Conservation (phyloP, 225 moss, liverwort and hornwort species). For the Neckera pumila region DNA sequence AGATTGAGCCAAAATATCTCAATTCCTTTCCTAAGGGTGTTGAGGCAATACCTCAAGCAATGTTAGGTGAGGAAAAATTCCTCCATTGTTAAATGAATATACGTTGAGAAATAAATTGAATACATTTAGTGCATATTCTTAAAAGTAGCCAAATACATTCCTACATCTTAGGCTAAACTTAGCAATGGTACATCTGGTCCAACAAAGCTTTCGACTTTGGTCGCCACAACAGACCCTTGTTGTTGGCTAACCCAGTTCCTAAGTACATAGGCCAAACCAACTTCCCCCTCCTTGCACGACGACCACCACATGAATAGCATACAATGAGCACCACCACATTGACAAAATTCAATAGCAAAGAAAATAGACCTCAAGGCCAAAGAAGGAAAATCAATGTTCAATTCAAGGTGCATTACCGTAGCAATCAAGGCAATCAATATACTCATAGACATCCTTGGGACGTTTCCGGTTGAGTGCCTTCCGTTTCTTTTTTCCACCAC, state of each 20-base stretch:
- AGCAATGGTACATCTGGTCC: slow-evolving; percentile 80
- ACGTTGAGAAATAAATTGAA: no score
- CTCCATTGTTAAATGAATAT: no score
- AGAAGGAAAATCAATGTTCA: neutral
- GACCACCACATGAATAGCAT: neutral
- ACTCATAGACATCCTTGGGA: slow-evolving; percentile 85
- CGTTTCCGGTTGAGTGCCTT: slow-evolving; percentile 78
- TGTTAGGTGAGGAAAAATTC: no score
- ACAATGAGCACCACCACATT: neutral
- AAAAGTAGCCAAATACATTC: neutral
- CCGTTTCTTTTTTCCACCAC: slow-evolving; percentile 79
- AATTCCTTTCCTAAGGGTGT: no score
- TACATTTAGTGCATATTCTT: no score
- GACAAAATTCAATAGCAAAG: neutral
- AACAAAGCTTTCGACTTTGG: slow-evolving; percentile 56
- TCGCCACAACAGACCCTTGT: slow-evolving; percentile 73
- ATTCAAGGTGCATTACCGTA: slow-evolving; percentile 28
- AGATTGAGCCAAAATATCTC: no score
- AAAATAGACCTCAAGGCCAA: no score
- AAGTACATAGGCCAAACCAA: slow-evolving; percentile 65
- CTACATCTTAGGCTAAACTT: slow-evolving; percentile 60
- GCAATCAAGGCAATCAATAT: slow-evolving; percentile 73
- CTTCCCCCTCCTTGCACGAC: slow-evolving; percentile 59
- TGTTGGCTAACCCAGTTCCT: slow-evolving; percentile 64
- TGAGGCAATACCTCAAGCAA: no score